Percentiles rank a stretch among this genome's conserved stretches.
Evolutionary conservation across 2,329 filamentous ascomycete species (phyloP).

Genomic region (Grosmannia penicillata): DNA sequence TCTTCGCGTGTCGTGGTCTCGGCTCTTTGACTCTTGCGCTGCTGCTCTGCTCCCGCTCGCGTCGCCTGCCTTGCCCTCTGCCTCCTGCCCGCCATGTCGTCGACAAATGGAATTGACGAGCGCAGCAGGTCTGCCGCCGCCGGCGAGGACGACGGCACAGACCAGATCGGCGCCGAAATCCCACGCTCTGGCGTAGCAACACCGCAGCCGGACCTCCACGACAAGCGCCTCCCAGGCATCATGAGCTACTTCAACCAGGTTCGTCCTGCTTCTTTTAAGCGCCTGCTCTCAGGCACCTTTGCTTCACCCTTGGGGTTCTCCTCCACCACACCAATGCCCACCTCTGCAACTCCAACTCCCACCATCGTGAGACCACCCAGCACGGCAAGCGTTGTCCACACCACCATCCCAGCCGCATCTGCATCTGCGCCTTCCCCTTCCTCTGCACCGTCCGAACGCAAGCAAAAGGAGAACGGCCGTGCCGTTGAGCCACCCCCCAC

Average conservation of each 20-base stretch:
- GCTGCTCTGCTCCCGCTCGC: too few relatives aligned
- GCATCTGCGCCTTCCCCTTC: background rate
- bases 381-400: constrained; percentile 2
- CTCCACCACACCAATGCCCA: constrained; percentile 4
- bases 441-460: background rate
- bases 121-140: constrained; percentile 36
- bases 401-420: background rate
- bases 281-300: constrained; percentile 25
- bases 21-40: too few relatives aligned
- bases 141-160: constrained; percentile 58
- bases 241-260: constrained; percentile 99
- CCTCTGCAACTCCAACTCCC: constrained; percentile 15
- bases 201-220: constrained; percentile 80
- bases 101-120: constrained; percentile 36
- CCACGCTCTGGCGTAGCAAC: constrained; percentile 86
- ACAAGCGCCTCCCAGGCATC: constrained; percentile 91
- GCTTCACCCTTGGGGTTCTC: constrained; percentile 17
- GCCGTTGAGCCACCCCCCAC: too few relatives aligned
- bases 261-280: constrained; percentile 67
- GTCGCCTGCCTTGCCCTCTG: background rate
- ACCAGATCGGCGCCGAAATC: constrained; percentile 71
- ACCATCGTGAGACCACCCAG: too few relatives aligned
- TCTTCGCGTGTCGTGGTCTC: too few relatives aligned
- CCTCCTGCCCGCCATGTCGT: constrained; percentile 8
- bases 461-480: background rate